Evolutionary conservation across 176 grass and related monocot genomes (phyloP).

Genomic region (Alloteropsis semialata): DNA sequence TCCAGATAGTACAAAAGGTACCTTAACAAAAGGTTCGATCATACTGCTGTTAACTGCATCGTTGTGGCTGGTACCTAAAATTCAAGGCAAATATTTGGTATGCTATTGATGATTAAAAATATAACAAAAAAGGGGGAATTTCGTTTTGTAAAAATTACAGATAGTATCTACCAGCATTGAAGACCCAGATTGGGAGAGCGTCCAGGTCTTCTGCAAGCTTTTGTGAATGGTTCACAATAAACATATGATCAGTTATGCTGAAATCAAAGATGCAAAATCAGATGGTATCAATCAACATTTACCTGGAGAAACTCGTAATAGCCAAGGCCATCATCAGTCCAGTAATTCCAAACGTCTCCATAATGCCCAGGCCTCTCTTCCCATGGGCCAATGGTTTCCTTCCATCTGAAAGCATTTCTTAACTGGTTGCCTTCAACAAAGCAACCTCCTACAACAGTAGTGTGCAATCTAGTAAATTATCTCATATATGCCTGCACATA

Average conservation of each 20-base stretch:
- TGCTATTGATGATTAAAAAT: too few relatives aligned
- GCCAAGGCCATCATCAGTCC: conserved; percentile 96
- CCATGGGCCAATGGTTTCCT: conserved; percentile 53
- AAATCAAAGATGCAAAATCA: too few relatives aligned
- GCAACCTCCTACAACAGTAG: conserved; percentile 51
- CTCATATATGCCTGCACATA: background rate
- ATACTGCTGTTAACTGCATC: conserved; percentile 55
- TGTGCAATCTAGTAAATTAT: background rate
- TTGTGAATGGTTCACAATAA: conserved; percentile 9
- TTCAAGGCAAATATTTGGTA: too few relatives aligned
- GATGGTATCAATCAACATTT: background rate
- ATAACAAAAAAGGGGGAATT: too few relatives aligned
- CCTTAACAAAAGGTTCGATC: conserved; percentile 70
- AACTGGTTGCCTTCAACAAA: conserved; percentile 71
- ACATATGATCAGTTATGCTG: too few relatives aligned
- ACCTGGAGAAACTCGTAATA: conserved; percentile 98
- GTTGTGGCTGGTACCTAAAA: conserved; percentile 71
- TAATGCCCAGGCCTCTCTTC: too few relatives aligned
- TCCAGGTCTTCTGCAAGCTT: conserved; percentile 85
- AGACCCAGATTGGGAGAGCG: conserved; percentile 79
- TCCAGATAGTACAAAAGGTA: background rate
- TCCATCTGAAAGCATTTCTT: conserved; percentile 89
- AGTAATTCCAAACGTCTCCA: conserved; percentile 84
- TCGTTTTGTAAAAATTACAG: too few relatives aligned
- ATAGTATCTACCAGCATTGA: conserved; percentile 73